These are phyloP conservation scores for Sporothrix pseudoabietina DNA, from an alignment of 2,329 filamentous ascomycete genomes.

Conservation along the genomic window DNA sequence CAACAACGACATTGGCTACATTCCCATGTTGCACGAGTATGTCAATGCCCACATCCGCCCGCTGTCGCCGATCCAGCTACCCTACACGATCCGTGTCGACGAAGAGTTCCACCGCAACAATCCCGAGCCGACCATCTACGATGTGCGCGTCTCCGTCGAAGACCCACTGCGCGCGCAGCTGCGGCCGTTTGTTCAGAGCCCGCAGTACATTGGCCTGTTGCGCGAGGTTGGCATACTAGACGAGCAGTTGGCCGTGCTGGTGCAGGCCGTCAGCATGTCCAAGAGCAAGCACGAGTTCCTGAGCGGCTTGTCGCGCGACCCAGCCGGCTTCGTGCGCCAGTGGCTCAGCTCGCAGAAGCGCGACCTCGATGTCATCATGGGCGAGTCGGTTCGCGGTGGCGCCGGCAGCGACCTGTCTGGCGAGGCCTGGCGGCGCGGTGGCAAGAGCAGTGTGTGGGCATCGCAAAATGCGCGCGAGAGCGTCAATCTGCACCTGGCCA, in stretches of 20 bases:
- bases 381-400: conserved; percentile 70
- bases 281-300: conserved; percentile 93
- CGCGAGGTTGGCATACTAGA: conserved; percentile 77
- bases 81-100: conserved; percentile 93
- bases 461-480: conserved; percentile 64
- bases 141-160: conserved; percentile 80
- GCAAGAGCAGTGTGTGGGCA: conserved; percentile 57
- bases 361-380: conserved; percentile 84
- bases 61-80: conserved; percentile 77
- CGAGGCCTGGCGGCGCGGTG: conserved; percentile 70
- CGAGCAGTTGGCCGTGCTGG: conserved; percentile 78
- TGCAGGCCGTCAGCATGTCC: conserved; percentile 80
- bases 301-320: conserved; percentile 74
- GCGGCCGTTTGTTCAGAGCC: conserved; percentile 66
- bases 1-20: conserved; percentile 73
- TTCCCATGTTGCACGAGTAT: conserved; percentile 81
- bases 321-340: conserved; percentile 77
- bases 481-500: conserved; percentile 62
- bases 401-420: conserved; percentile 45
- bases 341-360: conserved; percentile 92
- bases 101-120: conserved; percentile 70
- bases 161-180: conserved; percentile 75
- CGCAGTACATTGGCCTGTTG: conserved; percentile 70
- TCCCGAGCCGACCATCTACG: conserved; percentile 81
- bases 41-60: conserved; percentile 76